Conservation (phyloP, 2,329 filamentous ascomycete genomes). For the Lojkania enalia region DNA sequence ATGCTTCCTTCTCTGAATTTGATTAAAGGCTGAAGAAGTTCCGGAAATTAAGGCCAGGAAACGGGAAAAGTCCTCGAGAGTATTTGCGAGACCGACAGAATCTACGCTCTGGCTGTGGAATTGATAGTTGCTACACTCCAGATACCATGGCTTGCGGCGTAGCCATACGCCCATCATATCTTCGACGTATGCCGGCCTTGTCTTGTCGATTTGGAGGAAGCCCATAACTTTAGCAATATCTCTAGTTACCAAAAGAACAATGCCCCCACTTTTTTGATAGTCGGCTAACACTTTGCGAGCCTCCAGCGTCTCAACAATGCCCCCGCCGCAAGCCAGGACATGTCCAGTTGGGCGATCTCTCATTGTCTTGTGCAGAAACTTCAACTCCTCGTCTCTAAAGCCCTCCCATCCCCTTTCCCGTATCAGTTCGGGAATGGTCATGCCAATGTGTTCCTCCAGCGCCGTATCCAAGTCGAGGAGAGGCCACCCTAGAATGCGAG, state of each 20-base stretch:
- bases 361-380: conserved; percentile 72
- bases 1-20: conserved; percentile 67
- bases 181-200: conserved; percentile 86
- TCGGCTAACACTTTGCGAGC: conserved; percentile 75
- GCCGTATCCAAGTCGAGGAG: conserved; percentile 88
- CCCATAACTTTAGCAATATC: conserved; percentile 86
- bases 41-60: conserved; percentile 74
- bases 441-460: conserved; percentile 72
- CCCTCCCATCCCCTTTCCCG: conserved; percentile 79
- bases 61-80: conserved; percentile 70
- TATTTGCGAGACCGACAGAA: conserved; percentile 53
- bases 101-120: conserved; percentile 79
- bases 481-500: conserved; percentile 71
- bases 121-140: conserved; percentile 90
- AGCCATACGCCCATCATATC: conserved; percentile 91
- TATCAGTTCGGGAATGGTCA: conserved; percentile 86
- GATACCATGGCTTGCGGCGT: conserved; percentile 85
- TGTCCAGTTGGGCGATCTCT: conserved; percentile 73
- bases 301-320: conserved; percentile 83
- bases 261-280: conserved; percentile 75
- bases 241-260: conserved; percentile 84
- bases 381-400: conserved; percentile 79
- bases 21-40: conserved; percentile 55
- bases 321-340: conserved; percentile 91
- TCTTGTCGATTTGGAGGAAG: conserved; percentile 86